Percentiles rank a stretch among this genome's conserved stretches.
phyloP scores from a whole-genome alignment of 495 filamentous ascomycete genomes.

The Neurospora africana region DNA sequence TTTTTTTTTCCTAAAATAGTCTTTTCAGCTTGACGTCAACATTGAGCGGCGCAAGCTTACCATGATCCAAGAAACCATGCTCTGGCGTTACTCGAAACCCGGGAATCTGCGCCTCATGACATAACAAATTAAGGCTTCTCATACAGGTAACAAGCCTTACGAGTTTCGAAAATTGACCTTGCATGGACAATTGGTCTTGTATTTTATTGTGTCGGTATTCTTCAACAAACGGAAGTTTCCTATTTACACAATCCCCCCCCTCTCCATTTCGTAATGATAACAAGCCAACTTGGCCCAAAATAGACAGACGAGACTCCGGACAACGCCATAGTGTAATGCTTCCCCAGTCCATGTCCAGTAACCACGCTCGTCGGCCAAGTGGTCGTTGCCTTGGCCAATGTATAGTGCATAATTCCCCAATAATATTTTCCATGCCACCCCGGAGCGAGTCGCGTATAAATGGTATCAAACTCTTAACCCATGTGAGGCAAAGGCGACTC shows the following conservation, averaged over 20 bases:
- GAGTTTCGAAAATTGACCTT: background rate
- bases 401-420: background rate
- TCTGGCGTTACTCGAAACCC: background rate
- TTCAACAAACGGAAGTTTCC: background rate
- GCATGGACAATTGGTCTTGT: background rate
- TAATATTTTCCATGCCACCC: background rate
- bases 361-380: background rate
- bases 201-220: background rate
- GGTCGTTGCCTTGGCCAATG: background rate
- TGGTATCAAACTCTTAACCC: conserved; percentile 4
- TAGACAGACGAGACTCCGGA: background rate
- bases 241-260: background rate
- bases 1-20: background rate
- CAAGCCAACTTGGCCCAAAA: conserved; percentile 1
- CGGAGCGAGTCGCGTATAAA: conserved; percentile 1
- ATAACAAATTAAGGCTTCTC: background rate
- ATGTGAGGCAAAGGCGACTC: background rate
- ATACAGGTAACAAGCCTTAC: background rate
- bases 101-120: background rate
- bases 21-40: background rate
- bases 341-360: conserved; percentile 1
- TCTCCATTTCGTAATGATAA: background rate
- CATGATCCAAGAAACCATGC: background rate
- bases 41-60: background rate
- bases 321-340: conserved; percentile 7